phyloP scores from a whole-genome alignment of 1,284 basidiomycete genomes.

The Paramarasmius palmivorus region DNA sequence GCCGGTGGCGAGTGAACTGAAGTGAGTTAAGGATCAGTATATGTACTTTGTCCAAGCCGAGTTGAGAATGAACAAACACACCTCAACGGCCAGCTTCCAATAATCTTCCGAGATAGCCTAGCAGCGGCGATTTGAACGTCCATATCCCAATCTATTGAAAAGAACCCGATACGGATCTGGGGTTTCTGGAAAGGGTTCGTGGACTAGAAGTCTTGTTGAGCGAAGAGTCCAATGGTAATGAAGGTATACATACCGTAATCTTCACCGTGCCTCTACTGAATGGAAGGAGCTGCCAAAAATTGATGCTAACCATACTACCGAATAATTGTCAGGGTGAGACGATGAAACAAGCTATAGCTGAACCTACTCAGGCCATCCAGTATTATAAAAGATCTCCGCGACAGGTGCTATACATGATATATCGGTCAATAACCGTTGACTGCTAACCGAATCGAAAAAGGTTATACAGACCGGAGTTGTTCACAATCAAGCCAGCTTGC shows the following conservation, averaged over 20 bases:
- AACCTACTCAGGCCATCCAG: conserved; percentile 39
- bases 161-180: conserved; percentile 48
- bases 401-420: conserved; percentile 39
- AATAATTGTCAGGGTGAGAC: not conserved
- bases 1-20: conserved; percentile 8
- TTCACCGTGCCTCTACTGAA: conserved; percentile 53
- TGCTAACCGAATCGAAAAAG: not conserved
- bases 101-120: conserved; percentile 43
- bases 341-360: not conserved
- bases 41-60: no score
- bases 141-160: conserved; percentile 47
- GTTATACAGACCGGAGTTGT: conserved; percentile 38
- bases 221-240: no score
- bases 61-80: conserved; percentile 9
- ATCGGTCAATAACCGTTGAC: not conserved
- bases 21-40: conserved; percentile 1
- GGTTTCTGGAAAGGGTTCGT: conserved; percentile 48
- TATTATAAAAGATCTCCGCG: conserved; percentile 43
- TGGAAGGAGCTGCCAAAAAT: conserved; percentile 54
- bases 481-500: conserved; percentile 45
- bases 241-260: conserved; percentile 36
- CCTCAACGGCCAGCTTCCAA: conserved; percentile 42
- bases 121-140: conserved; percentile 50
- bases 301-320: conserved; percentile 43
- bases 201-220: conserved; percentile 27